Evolutionary conservation across 2,329 filamentous ascomycete species (phyloP).

Genomic region (Trichophyton benhamiae): DNA sequence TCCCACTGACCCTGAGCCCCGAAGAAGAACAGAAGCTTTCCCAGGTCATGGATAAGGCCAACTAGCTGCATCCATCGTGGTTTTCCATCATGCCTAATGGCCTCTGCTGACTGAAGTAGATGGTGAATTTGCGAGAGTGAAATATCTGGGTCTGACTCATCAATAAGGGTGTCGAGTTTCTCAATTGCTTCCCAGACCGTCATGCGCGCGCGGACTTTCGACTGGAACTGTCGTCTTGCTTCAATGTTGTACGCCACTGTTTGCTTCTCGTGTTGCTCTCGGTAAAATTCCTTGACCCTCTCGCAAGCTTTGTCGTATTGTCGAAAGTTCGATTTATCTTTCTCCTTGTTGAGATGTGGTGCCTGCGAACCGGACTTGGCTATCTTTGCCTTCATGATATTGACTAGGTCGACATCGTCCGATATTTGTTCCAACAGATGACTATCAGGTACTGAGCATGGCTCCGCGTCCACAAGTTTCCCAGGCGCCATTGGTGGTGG

Average conservation of each 20-base stretch:
- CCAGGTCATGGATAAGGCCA: slow-evolving; percentile 26
- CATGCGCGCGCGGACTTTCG: slow-evolving; percentile 60
- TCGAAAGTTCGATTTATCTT: slow-evolving; percentile 43
- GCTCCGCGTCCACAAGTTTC: neutral
- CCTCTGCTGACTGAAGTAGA: slow-evolving; percentile 76
- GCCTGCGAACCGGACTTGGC: neutral
- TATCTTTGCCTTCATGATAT: slow-evolving; percentile 41
- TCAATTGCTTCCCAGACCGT: slow-evolving; percentile 85
- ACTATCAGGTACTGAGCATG: neutral
- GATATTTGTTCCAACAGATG: slow-evolving; percentile 18
- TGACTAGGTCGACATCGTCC: slow-evolving; percentile 49
- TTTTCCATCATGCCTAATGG: slow-evolving; percentile 62
- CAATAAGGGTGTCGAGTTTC: slow-evolving; percentile 81
- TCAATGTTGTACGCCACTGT: slow-evolving; percentile 60
- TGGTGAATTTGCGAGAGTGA: slow-evolving; percentile 81
- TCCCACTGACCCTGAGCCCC: slow-evolving; percentile 85
- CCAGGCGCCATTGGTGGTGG: slow-evolving; percentile 11
- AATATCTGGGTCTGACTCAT: slow-evolving; percentile 85
- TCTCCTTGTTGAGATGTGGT: neutral
- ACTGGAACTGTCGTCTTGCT: slow-evolving; percentile 61
- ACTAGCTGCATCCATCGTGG: slow-evolving; percentile 26
- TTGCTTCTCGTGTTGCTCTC: slow-evolving; percentile 45
- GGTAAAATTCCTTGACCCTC: slow-evolving; percentile 69
- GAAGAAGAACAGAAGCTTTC: slow-evolving; percentile 26
- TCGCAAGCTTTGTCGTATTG: slow-evolving; percentile 68